Conservation (phyloP, 495 filamentous ascomycete genomes). For the Viridothelium virens region DNA sequence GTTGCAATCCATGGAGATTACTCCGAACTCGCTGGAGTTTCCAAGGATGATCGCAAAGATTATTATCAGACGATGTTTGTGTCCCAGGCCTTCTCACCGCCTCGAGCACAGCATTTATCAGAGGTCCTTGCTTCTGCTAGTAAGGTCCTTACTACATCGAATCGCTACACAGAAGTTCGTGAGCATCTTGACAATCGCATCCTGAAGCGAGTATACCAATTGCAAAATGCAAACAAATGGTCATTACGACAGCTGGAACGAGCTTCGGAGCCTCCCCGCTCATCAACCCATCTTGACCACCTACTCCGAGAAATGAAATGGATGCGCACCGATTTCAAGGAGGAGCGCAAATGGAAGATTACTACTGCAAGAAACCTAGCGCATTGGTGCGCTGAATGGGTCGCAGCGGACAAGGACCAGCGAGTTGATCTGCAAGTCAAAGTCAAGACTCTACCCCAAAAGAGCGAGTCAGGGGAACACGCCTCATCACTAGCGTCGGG, state of each 20-base stretch:
- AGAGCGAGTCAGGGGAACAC: slow-evolving; percentile 15
- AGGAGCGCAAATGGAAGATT: slow-evolving; percentile 90
- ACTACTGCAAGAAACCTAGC: slow-evolving; percentile 69
- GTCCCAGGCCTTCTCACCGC: slow-evolving; percentile 56
- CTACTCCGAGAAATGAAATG: slow-evolving; percentile 87
- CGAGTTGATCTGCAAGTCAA: slow-evolving; percentile 59
- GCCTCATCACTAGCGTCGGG: not conserved
- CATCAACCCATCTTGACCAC: slow-evolving; percentile 72
- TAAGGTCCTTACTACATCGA: slow-evolving; percentile 72
- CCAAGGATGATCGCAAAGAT: slow-evolving; percentile 54
- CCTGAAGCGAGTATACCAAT: slow-evolving; percentile 71
- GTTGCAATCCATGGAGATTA: slow-evolving; percentile 4
- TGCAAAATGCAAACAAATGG: slow-evolving; percentile 85
- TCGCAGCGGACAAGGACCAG: slow-evolving; percentile 53
- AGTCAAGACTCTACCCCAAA: slow-evolving; percentile 26
- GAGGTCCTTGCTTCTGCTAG: slow-evolving; percentile 64
- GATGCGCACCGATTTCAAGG: slow-evolving; percentile 92
- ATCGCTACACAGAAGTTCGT: slow-evolving; percentile 65
- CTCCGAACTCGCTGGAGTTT: slow-evolving; percentile 6
- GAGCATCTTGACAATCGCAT: slow-evolving; percentile 81
- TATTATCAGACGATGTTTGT: slow-evolving; percentile 76
- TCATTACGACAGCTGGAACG: slow-evolving; percentile 79
- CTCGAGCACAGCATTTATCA: slow-evolving; percentile 53
- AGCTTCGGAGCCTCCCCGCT: slow-evolving; percentile 65
- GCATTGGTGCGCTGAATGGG: slow-evolving; percentile 72